Percentiles rank a stretch among this genome's conserved stretches.
Evolutionary conservation across 2,329 filamentous ascomycete species (phyloP).

Genomic region (Chaetothyriales sp.): DNA sequence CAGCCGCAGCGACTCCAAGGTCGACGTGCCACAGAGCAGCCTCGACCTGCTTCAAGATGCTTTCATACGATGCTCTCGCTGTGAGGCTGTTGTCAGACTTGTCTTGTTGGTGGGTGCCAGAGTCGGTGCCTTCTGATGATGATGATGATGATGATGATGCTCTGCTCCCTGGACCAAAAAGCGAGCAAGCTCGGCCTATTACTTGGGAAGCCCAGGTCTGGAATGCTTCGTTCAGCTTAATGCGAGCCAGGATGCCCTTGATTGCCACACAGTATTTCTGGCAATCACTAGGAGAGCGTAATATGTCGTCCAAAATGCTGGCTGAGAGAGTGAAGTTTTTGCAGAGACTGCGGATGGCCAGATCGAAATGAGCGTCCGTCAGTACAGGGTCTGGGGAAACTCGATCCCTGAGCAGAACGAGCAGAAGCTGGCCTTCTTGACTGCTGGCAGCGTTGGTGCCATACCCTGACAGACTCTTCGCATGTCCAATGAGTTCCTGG

Average conservation of each 20-base stretch:
- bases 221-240: slow-evolving; percentile 51
- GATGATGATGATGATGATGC: too few species aligned
- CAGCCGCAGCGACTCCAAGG: slow-evolving; percentile 3
- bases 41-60: slow-evolving; percentile 6
- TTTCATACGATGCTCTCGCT: slow-evolving; percentile 8
- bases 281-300: slow-evolving; percentile 52
- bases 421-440: slow-evolving; percentile 62
- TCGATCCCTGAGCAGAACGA: slow-evolving; percentile 66
- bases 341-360: slow-evolving; percentile 60
- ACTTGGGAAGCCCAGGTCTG: slow-evolving; percentile 73
- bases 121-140: too few species aligned
- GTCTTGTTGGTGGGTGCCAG: neutral
- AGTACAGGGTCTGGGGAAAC: slow-evolving; percentile 48
- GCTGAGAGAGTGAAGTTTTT: slow-evolving; percentile 52
- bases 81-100: slow-evolving; percentile 1
- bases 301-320: slow-evolving; percentile 47
- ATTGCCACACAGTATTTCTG: slow-evolving; percentile 48
- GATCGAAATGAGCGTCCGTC: slow-evolving; percentile 50
- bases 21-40: slow-evolving; percentile 10
- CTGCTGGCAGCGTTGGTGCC: slow-evolving; percentile 56
- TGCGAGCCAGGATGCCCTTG: slow-evolving; percentile 59
- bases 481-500: slow-evolving; percentile 46
- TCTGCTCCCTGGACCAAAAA: neutral
- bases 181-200: slow-evolving; percentile 54
- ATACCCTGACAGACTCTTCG: slow-evolving; percentile 49